These are phyloP conservation scores for Aspergillus asperescens DNA, from an alignment of 495 filamentous ascomycete species.

Conservation along the genomic window DNA sequence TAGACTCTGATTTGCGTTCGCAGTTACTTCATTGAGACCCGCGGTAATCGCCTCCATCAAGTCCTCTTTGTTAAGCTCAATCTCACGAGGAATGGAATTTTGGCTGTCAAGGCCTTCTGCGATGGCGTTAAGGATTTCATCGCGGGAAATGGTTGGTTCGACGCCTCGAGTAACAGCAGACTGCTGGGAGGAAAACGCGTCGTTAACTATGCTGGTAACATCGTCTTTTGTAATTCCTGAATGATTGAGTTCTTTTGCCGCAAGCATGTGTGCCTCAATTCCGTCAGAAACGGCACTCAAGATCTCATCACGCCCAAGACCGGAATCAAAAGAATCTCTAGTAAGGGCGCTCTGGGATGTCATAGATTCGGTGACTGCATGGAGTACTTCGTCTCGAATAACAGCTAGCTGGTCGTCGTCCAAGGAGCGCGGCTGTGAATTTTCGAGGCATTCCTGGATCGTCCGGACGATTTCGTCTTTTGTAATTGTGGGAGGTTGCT, in stretches of 20 bases:
- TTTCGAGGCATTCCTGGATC: slow-evolving; percentile 64
- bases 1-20: slow-evolving; percentile 43
- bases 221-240: slow-evolving; percentile 42
- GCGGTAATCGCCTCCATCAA: slow-evolving; percentile 62
- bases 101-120: slow-evolving; percentile 51
- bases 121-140: slow-evolving; percentile 53
- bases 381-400: slow-evolving; percentile 39
- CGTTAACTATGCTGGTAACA: slow-evolving; percentile 51
- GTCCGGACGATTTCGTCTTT: slow-evolving; percentile 52
- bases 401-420: slow-evolving; percentile 29
- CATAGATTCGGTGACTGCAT: slow-evolving; percentile 34
- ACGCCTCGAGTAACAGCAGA: slow-evolving; percentile 28
- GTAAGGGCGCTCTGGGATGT: slow-evolving; percentile 43
- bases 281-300: slow-evolving; percentile 41
- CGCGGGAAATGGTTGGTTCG: slow-evolving; percentile 38
- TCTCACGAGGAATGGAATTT: slow-evolving; percentile 46
- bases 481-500: slow-evolving; percentile 57
- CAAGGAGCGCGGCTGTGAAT: slow-evolving; percentile 19
- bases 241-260: slow-evolving; percentile 34
- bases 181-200: slow-evolving; percentile 48
- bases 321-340: slow-evolving; percentile 43
- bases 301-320: slow-evolving; percentile 45
- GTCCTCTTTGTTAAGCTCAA: slow-evolving; percentile 59
- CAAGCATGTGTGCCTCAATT: slow-evolving; percentile 37
- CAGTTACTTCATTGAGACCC: slow-evolving; percentile 49